Evolutionary conservation across 495 filamentous ascomycete genomes (phyloP).

Genomic region (Penicillium maclennaniae): DNA sequence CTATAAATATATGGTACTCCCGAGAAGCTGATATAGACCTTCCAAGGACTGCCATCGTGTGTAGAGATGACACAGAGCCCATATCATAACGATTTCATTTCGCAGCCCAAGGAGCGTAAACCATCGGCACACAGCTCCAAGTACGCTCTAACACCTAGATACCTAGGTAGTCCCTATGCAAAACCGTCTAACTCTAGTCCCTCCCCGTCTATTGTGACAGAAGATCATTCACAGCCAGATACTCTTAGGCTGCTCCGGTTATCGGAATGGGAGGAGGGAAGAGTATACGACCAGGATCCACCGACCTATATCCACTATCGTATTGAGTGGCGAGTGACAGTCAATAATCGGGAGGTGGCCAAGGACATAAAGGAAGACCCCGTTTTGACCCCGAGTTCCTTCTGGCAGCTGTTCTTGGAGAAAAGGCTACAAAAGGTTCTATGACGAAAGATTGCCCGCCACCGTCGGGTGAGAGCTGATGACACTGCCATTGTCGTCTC

Average conservation of each 20-base stretch:
- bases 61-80: too few relatives aligned
- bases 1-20: too few relatives aligned
- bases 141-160: constrained; percentile 11
- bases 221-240: not conserved
- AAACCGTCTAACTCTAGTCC: constrained; percentile 2
- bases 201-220: not conserved
- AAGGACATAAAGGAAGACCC: constrained; percentile 31
- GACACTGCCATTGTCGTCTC: constrained; percentile 9
- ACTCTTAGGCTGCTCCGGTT: constrained; percentile 4
- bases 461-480: constrained; percentile 6
- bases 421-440: constrained; percentile 5
- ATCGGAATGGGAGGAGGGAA: constrained; percentile 17
- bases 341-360: constrained; percentile 25
- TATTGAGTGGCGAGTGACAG: constrained; percentile 31
- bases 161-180: constrained; percentile 1
- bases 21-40: too few relatives aligned
- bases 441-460: constrained; percentile 5
- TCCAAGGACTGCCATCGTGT: too few relatives aligned
- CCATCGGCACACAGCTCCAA: constrained; percentile 9
- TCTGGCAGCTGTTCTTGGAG: constrained; percentile 18
- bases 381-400: constrained; percentile 15
- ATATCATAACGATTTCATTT: constrained; percentile 5
- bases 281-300: constrained; percentile 23
- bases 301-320: constrained; percentile 31
- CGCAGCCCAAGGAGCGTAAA: not conserved